Conservation (phyloP, 495 filamentous ascomycete species). For the Niebla homalea region DNA sequence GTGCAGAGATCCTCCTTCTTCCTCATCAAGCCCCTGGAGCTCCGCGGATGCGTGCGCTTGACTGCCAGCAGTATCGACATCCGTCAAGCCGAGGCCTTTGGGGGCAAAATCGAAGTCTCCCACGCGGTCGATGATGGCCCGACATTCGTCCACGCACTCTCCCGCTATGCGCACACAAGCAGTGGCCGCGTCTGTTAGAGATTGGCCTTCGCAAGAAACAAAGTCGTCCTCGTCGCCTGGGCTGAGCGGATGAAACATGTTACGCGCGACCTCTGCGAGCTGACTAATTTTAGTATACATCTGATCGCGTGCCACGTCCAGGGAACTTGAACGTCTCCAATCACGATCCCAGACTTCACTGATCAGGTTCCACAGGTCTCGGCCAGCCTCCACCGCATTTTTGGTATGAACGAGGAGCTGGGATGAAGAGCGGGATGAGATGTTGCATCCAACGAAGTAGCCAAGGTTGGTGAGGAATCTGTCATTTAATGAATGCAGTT, state of each 20-base stretch:
- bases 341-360: conserved; percentile 74
- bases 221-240: conserved; percentile 59
- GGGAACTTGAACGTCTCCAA: conserved; percentile 42
- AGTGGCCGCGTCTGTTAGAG: conserved; percentile 68
- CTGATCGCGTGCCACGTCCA: conserved; percentile 56
- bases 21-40: too few relatives aligned
- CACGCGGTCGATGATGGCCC: conserved; percentile 72
- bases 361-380: conserved; percentile 62
- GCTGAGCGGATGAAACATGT: conserved; percentile 52
- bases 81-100: conserved; percentile 31
- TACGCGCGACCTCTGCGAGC: conserved; percentile 64
- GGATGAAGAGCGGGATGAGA: conserved; percentile 76
- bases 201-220: conserved; percentile 66
- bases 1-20: too few relatives aligned
- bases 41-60: background rate
- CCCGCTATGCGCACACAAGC: conserved; percentile 81
- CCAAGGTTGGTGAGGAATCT: conserved; percentile 76
- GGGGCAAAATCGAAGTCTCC: conserved; percentile 85
- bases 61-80: conserved; percentile 1
- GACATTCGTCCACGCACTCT: conserved; percentile 78
- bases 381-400: conserved; percentile 71
- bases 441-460: conserved; percentile 81
- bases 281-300: conserved; percentile 74
- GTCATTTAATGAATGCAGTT: conserved; percentile 67
- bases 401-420: conserved; percentile 64